phyloP scores from a whole-genome alignment of 176 grass and related monocot species.

The Eragrostis nindensis region DNA sequence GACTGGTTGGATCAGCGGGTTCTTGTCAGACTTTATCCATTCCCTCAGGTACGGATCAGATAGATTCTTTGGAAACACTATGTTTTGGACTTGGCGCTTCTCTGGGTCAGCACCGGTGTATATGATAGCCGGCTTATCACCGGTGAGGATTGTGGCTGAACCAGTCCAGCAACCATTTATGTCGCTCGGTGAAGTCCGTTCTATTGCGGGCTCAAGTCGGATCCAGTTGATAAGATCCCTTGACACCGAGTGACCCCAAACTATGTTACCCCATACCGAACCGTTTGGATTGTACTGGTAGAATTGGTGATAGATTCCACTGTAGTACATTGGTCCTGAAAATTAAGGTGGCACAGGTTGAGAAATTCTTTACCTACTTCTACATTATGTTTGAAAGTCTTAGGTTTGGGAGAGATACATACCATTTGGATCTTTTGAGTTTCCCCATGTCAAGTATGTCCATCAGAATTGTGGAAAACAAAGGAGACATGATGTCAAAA shows the following conservation, averaged over 20 bases:
- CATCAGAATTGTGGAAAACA: slow-evolving; percentile 27
- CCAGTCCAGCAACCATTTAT: slow-evolving; percentile 85
- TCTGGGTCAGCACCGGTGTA: slow-evolving; percentile 74
- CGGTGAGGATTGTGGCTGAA: slow-evolving; percentile 68
- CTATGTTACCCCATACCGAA: slow-evolving; percentile 65
- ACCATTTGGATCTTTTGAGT: slow-evolving; percentile 96
- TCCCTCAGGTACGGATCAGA: slow-evolving; percentile 79
- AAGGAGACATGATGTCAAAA: slow-evolving; percentile 24
- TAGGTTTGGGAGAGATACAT: slow-evolving; percentile 16
- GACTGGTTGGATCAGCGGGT: slow-evolving; percentile 62
- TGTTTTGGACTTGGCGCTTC: slow-evolving; percentile 73
- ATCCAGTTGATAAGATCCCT: slow-evolving; percentile 88
- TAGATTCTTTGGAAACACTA: slow-evolving; percentile 69
- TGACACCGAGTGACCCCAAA: slow-evolving; percentile 80
- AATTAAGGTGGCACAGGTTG: slow-evolving; percentile 8
- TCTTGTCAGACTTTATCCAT: slow-evolving; percentile 73
- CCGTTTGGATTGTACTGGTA: slow-evolving; percentile 91
- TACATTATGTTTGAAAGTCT: neutral
- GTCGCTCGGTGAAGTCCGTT: slow-evolving; percentile 47
- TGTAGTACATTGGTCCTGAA: slow-evolving; percentile 96
- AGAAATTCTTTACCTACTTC: neutral
- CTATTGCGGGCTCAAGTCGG: slow-evolving; percentile 54
- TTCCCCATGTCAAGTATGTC: neutral
- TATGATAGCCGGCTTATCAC: slow-evolving; percentile 52
- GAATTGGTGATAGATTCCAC: slow-evolving; percentile 89